Evolutionary conservation across 768 basidiomycete genomes (phyloP).

Genomic region (Suillus luteus): DNA sequence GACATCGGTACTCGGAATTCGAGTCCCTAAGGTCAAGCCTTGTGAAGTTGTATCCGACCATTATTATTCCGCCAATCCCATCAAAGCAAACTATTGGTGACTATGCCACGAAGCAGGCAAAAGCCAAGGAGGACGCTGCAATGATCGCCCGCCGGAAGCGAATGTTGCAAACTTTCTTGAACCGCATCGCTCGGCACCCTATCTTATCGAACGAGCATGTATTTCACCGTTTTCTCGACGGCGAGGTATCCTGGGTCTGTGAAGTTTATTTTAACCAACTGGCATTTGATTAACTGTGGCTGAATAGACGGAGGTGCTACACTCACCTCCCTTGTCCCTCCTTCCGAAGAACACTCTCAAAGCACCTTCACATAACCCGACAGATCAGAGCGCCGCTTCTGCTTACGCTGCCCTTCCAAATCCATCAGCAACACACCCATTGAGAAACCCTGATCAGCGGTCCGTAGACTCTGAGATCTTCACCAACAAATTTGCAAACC

Average conservation of each 20-base stretch:
- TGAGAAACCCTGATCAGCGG: slow-evolving; percentile 92
- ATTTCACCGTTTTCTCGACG: slow-evolving; percentile 94
- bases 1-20: slow-evolving; percentile 96
- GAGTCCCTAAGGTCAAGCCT: slow-evolving; percentile 87
- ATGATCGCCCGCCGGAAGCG: slow-evolving; percentile 92
- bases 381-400: slow-evolving; percentile 68
- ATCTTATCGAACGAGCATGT: slow-evolving; percentile 95
- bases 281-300: slow-evolving; percentile 13
- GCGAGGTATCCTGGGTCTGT: slow-evolving; percentile 93
- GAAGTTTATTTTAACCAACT: background rate
- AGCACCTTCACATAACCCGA: slow-evolving; percentile 93
- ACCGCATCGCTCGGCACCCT: slow-evolving; percentile 87
- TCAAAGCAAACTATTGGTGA: slow-evolving; percentile 95
- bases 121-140: slow-evolving; percentile 93
- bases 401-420: slow-evolving; percentile 87
- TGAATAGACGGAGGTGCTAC: slow-evolving; percentile 81
- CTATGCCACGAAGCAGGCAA: slow-evolving; percentile 95
- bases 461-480: slow-evolving; percentile 96
- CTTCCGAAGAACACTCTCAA: slow-evolving; percentile 96
- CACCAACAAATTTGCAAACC: slow-evolving; percentile 92
- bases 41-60: slow-evolving; percentile 87
- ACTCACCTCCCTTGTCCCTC: slow-evolving; percentile 87
- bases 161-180: slow-evolving; percentile 94
- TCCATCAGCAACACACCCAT: slow-evolving; percentile 83
- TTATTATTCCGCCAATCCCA: slow-evolving; percentile 97